Conservation (phyloP, 352 stramenopile species). For the Phytophthora pistaciae region DNA sequence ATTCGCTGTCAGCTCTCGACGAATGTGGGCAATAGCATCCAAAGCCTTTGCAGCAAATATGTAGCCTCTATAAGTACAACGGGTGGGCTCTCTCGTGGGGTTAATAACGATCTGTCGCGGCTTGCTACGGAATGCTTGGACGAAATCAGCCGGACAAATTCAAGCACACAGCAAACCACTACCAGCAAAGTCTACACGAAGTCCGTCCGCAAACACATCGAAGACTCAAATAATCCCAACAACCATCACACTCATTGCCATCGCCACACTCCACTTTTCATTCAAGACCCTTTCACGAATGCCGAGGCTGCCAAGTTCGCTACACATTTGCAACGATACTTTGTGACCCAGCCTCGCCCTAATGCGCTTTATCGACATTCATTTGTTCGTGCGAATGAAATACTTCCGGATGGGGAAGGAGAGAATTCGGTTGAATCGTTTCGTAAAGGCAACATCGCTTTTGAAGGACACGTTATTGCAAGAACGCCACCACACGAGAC, state of each 20-base stretch:
- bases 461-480: conserved; percentile 44
- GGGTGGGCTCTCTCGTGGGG: neutral
- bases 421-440: conserved; percentile 30
- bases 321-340: conserved; percentile 43
- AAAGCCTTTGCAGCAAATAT: conserved; percentile 19
- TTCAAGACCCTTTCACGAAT: conserved; percentile 26
- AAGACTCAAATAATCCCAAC: conserved; percentile 3
- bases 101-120: neutral
- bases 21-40: conserved; percentile 15
- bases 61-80: neutral
- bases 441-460: conserved; percentile 66
- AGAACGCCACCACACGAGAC: conserved; percentile 22
- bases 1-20: conserved; percentile 12
- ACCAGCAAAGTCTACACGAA: neutral
- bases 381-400: conserved; percentile 33
- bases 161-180: neutral
- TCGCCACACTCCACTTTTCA: conserved; percentile 42
- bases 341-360: conserved; percentile 43
- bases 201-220: conserved; percentile 12
- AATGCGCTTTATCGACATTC: conserved; percentile 54
- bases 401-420: neutral
- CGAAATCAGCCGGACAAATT: conserved; percentile 5
- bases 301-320: conserved; percentile 14
- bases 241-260: conserved; percentile 17
- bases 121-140: conserved; percentile 33